Evolutionary conservation across 2,329 filamentous ascomycete genomes (phyloP).

Genomic region (Exophiala phaeomuriformis): DNA sequence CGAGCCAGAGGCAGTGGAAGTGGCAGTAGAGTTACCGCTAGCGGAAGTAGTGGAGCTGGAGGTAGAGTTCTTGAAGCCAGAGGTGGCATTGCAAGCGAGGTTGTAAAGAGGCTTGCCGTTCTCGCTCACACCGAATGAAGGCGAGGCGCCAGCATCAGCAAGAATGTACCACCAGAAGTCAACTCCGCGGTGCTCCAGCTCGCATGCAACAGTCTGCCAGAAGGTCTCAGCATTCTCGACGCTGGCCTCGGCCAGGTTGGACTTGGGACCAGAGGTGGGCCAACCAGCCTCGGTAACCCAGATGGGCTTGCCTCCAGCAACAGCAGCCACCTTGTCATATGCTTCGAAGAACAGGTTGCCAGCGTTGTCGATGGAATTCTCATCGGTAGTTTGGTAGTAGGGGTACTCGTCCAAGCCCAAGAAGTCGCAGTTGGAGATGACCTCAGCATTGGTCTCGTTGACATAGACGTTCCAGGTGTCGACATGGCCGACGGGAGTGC

Average conservation of each 20-base stretch:
- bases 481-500: slow-evolving; percentile 51
- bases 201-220: slow-evolving; percentile 57
- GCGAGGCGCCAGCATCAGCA: slow-evolving; percentile 32
- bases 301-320: slow-evolving; percentile 47
- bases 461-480: slow-evolving; percentile 60
- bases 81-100: slow-evolving; percentile 31
- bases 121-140: slow-evolving; percentile 35
- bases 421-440: slow-evolving; percentile 58
- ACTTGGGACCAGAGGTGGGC: slow-evolving; percentile 50
- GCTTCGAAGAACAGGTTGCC: slow-evolving; percentile 47
- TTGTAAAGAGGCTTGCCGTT: slow-evolving; percentile 34
- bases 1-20: background rate
- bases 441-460: slow-evolving; percentile 52
- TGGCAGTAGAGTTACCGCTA: background rate
- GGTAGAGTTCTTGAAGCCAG: slow-evolving; percentile 7
- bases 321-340: slow-evolving; percentile 34
- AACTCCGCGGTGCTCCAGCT: slow-evolving; percentile 48
- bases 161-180: slow-evolving; percentile 41
- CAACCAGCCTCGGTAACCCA: slow-evolving; percentile 62
- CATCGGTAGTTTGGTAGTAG: slow-evolving; percentile 44
- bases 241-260: slow-evolving; percentile 50
- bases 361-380: slow-evolving; percentile 45
- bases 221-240: slow-evolving; percentile 55
- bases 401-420: slow-evolving; percentile 53
- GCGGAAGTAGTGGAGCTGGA: slow-evolving; percentile 7